phyloP scores from a whole-genome alignment of 805 yeast genomes.

The Wickerhamiella qilinensis region DNA sequence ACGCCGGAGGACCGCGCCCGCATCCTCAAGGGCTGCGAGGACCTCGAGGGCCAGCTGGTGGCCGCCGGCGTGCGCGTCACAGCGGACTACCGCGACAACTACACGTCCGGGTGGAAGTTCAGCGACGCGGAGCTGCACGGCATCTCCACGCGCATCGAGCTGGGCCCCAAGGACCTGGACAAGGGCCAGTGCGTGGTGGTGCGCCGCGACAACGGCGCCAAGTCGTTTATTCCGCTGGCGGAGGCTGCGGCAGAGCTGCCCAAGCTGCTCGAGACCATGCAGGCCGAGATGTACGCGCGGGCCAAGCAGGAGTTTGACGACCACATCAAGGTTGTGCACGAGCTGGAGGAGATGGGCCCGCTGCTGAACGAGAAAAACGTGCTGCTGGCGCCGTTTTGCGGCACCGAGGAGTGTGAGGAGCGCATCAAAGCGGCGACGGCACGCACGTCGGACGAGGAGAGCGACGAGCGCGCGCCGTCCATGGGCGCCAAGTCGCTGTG shows the following conservation, averaged over 20 bases:
- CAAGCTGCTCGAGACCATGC: slow-evolving; percentile 67
- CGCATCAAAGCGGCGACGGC: slow-evolving; percentile 85
- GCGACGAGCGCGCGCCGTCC: slow-evolving; percentile 90
- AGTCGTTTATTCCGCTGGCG: slow-evolving; percentile 47
- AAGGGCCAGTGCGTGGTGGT: slow-evolving; percentile 70
- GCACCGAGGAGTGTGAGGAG: slow-evolving; percentile 85
- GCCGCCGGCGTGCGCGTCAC: slow-evolving; percentile 54
- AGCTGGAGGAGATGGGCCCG: slow-evolving; percentile 88
- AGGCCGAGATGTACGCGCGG: slow-evolving; percentile 47
- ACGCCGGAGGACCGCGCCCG: slow-evolving; percentile 55
- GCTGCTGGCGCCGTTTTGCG: slow-evolving; percentile 95
- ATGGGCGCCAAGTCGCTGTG: slow-evolving; percentile 99
- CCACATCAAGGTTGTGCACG: slow-evolving; percentile 66
- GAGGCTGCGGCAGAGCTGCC: slow-evolving; percentile 55
- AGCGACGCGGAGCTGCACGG: slow-evolving; percentile 96
- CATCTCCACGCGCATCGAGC: slow-evolving; percentile 80
- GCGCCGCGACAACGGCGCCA: slow-evolving; percentile 79
- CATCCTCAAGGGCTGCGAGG: slow-evolving; percentile 53
- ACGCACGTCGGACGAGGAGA: slow-evolving; percentile 69
- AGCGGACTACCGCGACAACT: slow-evolving; percentile 83
- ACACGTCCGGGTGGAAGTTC: slow-evolving; percentile 98
- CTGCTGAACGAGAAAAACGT: slow-evolving; percentile 82
- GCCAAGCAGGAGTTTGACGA: slow-evolving; percentile 75
- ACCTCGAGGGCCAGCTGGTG: slow-evolving; percentile 45
- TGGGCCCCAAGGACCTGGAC: slow-evolving; percentile 91